Conservation (phyloP, 1,284 basidiomycete species). For the Cryptococcus sp. region DNA sequence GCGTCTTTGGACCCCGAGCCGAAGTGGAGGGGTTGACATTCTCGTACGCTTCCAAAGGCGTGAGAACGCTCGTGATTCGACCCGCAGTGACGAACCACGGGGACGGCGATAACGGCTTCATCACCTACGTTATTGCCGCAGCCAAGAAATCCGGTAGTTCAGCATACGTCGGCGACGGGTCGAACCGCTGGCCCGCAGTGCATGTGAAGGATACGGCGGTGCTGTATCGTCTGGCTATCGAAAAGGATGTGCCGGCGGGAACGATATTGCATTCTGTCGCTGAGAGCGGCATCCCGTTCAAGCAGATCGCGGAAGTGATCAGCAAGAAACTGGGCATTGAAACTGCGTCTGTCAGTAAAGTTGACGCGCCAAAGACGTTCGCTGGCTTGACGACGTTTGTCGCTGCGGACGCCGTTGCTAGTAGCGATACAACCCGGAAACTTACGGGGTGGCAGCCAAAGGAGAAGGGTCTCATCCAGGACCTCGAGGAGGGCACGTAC, state of each 20-base stretch:
- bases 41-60: slow-evolving; percentile 13
- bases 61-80: slow-evolving; percentile 23
- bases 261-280: slow-evolving; percentile 25
- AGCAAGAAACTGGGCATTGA: slow-evolving; percentile 19
- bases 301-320: slow-evolving; percentile 25
- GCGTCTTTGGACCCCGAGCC: not conserved
- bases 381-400: slow-evolving; percentile 13
- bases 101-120: slow-evolving; percentile 20
- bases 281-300: slow-evolving; percentile 18
- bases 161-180: slow-evolving; percentile 23
- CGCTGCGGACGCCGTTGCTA: not conserved
- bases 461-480: slow-evolving; percentile 14
- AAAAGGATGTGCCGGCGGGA: slow-evolving; percentile 18
- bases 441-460: slow-evolving; percentile 17
- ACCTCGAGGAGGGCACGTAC: slow-evolving; percentile 13
- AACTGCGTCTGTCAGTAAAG: slow-evolving; percentile 10
- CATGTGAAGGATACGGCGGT: slow-evolving; percentile 33
- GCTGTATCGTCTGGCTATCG: slow-evolving; percentile 33
- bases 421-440: slow-evolving; percentile 5
- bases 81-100: slow-evolving; percentile 34
- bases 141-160: slow-evolving; percentile 20
- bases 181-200: slow-evolving; percentile 21
- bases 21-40: slow-evolving; percentile 13
- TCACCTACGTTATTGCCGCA: slow-evolving; percentile 11
- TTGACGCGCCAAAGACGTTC: slow-evolving; percentile 23